Conservation (phyloP, 208 protist species). For the Trypanosoma conorhini region DNA sequence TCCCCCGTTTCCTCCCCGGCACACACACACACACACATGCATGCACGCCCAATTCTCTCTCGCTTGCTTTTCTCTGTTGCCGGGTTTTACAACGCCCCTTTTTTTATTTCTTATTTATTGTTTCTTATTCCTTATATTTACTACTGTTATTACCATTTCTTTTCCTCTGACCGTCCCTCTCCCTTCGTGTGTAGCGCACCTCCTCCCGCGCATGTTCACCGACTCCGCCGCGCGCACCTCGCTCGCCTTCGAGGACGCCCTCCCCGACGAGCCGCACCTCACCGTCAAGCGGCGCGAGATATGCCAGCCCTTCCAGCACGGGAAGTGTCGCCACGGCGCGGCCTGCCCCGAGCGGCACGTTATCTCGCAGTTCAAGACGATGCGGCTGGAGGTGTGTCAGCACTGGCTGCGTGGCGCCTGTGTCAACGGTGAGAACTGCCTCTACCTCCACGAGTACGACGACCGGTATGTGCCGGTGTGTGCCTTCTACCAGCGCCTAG, state of each 20-base stretch:
- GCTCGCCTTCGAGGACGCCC: slow-evolving; percentile 76
- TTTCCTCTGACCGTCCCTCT: too few relatives aligned
- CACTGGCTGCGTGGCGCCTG: slow-evolving; percentile 97
- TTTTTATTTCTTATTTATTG: not conserved
- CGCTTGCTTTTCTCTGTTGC: too few relatives aligned
- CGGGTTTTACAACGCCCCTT: not conserved
- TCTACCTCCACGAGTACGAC: slow-evolving; percentile 97
- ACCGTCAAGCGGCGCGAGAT: slow-evolving; percentile 86
- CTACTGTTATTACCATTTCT: too few relatives aligned
- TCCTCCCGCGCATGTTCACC: slow-evolving; percentile 60
- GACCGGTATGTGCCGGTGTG: slow-evolving; percentile 95
- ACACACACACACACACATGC: too few relatives aligned
- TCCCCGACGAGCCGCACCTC: slow-evolving; percentile 64
- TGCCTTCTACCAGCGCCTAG: slow-evolving; percentile 95
- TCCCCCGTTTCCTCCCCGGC: too few relatives aligned
- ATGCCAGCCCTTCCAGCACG: slow-evolving; percentile 95
- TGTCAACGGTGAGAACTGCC: slow-evolving; percentile 96
- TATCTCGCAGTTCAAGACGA: slow-evolving; percentile 57
- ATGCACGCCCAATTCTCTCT: too few relatives aligned
- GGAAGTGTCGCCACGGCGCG: slow-evolving; percentile 93
- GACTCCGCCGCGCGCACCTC: slow-evolving; percentile 61
- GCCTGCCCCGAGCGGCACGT: slow-evolving; percentile 95
- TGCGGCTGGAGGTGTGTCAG: slow-evolving; percentile 94
- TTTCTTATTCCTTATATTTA: not conserved
- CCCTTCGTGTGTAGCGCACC: not conserved